A percentile compares a stretch with the other conserved stretches of the same genome.
phyloP scores from a whole-genome alignment of 1,284 basidiomycete genomes.

The Somion occarium region DNA sequence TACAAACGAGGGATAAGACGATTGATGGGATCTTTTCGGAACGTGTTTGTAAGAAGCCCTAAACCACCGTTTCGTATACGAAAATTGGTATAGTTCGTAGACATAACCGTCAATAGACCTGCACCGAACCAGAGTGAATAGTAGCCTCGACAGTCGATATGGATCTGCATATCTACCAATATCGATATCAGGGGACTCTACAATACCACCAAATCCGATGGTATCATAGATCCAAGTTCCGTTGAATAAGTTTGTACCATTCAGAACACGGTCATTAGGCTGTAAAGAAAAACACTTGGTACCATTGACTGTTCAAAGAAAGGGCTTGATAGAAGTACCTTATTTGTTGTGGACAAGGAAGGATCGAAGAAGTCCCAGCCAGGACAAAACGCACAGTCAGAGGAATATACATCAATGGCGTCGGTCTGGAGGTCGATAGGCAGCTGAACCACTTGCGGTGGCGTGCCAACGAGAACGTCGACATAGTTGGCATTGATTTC shows the following conservation, averaged over 20 bases:
- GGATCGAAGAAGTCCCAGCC: constrained; percentile 1
- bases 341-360: background rate
- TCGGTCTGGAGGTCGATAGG: constrained; percentile 4
- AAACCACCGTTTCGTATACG: constrained; percentile 1
- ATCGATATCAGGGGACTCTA: background rate
- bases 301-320: background rate
- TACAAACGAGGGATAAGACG: background rate
- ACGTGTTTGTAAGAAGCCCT: background rate
- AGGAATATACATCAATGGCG: background rate
- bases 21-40: background rate
- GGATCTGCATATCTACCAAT: background rate
- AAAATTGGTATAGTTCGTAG: background rate
- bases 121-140: background rate
- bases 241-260: background rate
- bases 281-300: background rate
- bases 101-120: background rate
- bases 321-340: background rate
- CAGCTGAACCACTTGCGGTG: constrained; percentile 4
- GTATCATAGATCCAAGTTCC: constrained; percentile 5
- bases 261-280: background rate
- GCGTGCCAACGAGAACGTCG: constrained; percentile 4
- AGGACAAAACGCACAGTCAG: constrained; percentile 3
- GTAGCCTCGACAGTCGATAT: background rate
- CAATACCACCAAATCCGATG: constrained; percentile 4
- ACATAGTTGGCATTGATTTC: constrained; percentile 2